These are phyloP conservation scores for Pelargonium myrrhifolium DNA, from an alignment of 441 rosid species.

Conservation along the genomic window DNA sequence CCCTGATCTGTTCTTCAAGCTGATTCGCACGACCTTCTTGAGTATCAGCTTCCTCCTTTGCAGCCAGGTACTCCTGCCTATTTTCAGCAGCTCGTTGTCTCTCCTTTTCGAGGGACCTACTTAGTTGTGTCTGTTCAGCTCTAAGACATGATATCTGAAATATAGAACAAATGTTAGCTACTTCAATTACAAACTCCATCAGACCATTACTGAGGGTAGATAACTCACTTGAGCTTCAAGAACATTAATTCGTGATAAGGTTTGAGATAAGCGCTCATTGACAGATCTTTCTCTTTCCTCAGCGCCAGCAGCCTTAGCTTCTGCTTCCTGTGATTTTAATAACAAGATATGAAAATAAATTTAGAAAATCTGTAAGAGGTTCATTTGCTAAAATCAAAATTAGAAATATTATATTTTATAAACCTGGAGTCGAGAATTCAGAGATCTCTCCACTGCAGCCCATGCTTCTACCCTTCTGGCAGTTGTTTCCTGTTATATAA, in stretches of 20 bases:
- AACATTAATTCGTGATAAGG: slow-evolving; percentile 86
- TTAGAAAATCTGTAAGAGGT: slow-evolving; percentile 15
- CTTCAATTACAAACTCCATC: slow-evolving; percentile 14
- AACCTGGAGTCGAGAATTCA: slow-evolving; percentile 84
- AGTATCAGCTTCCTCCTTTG: slow-evolving; percentile 95
- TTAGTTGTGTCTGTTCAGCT: slow-evolving; percentile 88
- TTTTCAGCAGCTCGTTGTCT: slow-evolving; percentile 96
- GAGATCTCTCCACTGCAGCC: slow-evolving; percentile 90
- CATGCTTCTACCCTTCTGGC: slow-evolving; percentile 88
- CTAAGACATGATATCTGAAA: slow-evolving; percentile 86
- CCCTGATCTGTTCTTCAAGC: slow-evolving; percentile 76
- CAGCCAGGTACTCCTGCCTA: slow-evolving; percentile 91
- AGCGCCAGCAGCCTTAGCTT: slow-evolving; percentile 79
- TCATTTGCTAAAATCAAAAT: neutral
- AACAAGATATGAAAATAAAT: slow-evolving; percentile 16
- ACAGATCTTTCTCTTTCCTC: slow-evolving; percentile 88
- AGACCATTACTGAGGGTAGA: slow-evolving; percentile 13
- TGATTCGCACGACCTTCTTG: slow-evolving; percentile 81
- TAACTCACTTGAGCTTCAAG: slow-evolving; percentile 80
- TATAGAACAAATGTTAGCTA: slow-evolving; percentile 25
- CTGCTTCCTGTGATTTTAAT: slow-evolving; percentile 66
- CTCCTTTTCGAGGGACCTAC: slow-evolving; percentile 93
- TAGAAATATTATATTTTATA: slow-evolving; percentile 16
- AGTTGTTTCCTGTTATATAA: slow-evolving; percentile 63
- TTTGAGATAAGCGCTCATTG: slow-evolving; percentile 88